These are phyloP conservation scores for Kodamaea kaohsiungensis DNA, from an alignment of 805 yeast genomes.

Conservation along the genomic window DNA sequence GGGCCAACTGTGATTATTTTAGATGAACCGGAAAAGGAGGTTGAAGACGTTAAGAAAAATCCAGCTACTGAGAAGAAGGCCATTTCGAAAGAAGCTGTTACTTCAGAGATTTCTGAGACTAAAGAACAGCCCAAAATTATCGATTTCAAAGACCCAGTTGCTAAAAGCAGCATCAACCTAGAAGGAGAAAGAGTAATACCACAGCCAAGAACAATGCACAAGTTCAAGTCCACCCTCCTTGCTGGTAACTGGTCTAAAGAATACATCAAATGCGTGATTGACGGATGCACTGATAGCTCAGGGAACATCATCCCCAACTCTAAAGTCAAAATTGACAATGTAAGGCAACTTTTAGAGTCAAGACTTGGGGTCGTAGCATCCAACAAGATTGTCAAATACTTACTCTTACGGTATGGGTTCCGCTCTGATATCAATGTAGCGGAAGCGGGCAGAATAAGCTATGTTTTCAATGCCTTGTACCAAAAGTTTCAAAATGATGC, in stretches of 20 bases:
- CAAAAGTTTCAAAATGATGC: neutral
- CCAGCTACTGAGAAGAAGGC: neutral
- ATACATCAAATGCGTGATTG: slow-evolving; percentile 16
- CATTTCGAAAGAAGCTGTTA: neutral
- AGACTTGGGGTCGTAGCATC: slow-evolving; percentile 13
- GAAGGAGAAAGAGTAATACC: neutral
- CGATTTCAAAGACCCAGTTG: neutral
- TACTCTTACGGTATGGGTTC: slow-evolving; percentile 22
- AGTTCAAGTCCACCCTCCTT: slow-evolving; percentile 8
- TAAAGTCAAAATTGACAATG: slow-evolving; percentile 7
- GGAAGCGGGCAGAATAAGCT: slow-evolving; percentile 9
- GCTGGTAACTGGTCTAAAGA: slow-evolving; percentile 20
- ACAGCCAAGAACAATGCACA: neutral
- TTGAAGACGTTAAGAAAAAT: neutral
- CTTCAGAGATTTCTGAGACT: neutral
- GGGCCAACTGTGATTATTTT: neutral
- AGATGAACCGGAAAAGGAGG: neutral
- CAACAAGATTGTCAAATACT: slow-evolving; percentile 13
- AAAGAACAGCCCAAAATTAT: neutral
- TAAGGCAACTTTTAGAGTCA: slow-evolving; percentile 14
- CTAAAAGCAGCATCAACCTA: neutral
- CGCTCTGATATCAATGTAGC: slow-evolving; percentile 5
- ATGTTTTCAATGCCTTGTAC: slow-evolving; percentile 14
- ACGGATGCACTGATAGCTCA: slow-evolving; percentile 2
- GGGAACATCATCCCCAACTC: slow-evolving; percentile 8